Conservation (phyloP, 2,329 filamentous ascomycete genomes). For the Microcyclosporella mali region DNA sequence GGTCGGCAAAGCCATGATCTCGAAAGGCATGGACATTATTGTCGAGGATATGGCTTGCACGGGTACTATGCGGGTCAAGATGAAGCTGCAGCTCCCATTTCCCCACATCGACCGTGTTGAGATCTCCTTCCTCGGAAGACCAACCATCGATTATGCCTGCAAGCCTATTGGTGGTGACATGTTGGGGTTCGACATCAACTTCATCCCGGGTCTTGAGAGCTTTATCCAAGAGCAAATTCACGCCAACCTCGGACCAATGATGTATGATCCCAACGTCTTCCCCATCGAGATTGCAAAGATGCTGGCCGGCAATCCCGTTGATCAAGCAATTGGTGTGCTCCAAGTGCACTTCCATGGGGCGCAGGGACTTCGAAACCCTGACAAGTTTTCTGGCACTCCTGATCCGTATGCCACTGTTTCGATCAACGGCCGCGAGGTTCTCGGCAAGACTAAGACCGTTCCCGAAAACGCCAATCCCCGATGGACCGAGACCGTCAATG, state of each 20-base stretch:
- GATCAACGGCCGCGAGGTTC: slow-evolving; percentile 71
- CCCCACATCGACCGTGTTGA: slow-evolving; percentile 93
- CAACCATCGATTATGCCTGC: slow-evolving; percentile 92
- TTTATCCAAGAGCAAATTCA: slow-evolving; percentile 98
- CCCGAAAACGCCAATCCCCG: slow-evolving; percentile 77
- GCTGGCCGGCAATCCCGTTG: slow-evolving; percentile 86
- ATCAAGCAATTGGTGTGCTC: slow-evolving; percentile 90
- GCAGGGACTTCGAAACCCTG: slow-evolving; percentile 86
- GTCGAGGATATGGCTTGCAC: slow-evolving; percentile 97
- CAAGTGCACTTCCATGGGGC: slow-evolving; percentile 88
- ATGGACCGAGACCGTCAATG: slow-evolving; percentile 96
- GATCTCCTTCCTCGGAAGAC: slow-evolving; percentile 86
- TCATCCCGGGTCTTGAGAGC: slow-evolving; percentile 85
- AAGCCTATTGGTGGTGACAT: slow-evolving; percentile 93
- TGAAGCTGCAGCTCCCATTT: slow-evolving; percentile 94
- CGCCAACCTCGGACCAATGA: slow-evolving; percentile 87
- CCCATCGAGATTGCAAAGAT: slow-evolving; percentile 98
- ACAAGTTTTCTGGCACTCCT: slow-evolving; percentile 84
- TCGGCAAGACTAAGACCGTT: slow-evolving; percentile 84
- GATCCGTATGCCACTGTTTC: slow-evolving; percentile 86
- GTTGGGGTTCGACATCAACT: slow-evolving; percentile 98
- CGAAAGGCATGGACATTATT: slow-evolving; percentile 94
- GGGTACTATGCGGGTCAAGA: slow-evolving; percentile 91
- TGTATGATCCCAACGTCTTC: slow-evolving; percentile 97
- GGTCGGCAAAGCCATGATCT: slow-evolving; percentile 91